phyloP scores from a whole-genome alignment of 192 early-diverging fungal genomes.

The Podochytrium sp. region DNA sequence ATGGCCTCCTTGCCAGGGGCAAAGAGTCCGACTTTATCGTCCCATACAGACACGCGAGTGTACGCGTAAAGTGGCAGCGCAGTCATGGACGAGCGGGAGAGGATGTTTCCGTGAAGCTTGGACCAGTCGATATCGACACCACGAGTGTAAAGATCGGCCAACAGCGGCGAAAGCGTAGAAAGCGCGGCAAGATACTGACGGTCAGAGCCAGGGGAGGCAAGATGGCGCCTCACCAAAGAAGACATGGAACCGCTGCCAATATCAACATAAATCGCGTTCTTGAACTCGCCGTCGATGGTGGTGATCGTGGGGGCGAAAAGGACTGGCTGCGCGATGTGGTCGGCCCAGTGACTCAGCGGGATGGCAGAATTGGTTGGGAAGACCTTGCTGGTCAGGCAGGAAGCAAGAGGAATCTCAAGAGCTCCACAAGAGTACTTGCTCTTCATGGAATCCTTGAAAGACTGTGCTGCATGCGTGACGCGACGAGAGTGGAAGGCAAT shows the following conservation, averaged over 20 bases:
- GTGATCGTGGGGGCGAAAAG: background rate
- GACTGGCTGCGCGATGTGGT: constrained; percentile 9
- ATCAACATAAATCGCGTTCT: background rate
- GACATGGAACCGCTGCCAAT: background rate
- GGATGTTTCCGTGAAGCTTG: background rate
- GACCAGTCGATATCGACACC: background rate
- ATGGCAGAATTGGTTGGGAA: background rate
- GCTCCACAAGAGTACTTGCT: background rate
- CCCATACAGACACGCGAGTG: background rate
- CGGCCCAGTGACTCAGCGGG: background rate
- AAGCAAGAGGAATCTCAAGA: background rate
- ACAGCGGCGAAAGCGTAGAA: background rate
- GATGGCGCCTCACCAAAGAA: background rate
- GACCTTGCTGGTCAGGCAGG: background rate
- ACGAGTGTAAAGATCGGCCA: background rate
- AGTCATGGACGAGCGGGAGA: background rate
- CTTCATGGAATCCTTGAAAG: background rate
- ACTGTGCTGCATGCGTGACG: background rate
- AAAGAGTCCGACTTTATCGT: too few species aligned
- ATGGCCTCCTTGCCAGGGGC: too few species aligned
- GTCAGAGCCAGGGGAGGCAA: background rate
- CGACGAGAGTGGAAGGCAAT: constrained; percentile 11
- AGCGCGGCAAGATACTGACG: background rate
- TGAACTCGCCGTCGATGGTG: background rate
- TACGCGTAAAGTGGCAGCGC: background rate